Evolutionary conservation across 192 early-diverging fungal genomes (phyloP).

Genomic region (Phlyctochytrium bullatum): DNA sequence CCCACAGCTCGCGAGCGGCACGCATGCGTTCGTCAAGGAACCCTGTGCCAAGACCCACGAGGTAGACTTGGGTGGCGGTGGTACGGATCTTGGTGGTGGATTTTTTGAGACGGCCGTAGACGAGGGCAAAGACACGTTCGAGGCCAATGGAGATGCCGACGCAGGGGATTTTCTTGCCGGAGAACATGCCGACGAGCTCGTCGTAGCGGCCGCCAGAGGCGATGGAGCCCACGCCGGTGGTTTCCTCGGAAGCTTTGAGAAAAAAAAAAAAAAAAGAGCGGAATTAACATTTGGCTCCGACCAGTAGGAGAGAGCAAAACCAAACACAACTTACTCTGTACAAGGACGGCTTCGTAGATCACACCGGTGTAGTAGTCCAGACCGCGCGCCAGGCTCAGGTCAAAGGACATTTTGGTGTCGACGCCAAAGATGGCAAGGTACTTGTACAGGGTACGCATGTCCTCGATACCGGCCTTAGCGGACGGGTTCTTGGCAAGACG

Average conservation of each 20-base stretch:
- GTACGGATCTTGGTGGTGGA: conserved; percentile 52
- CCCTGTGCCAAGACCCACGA: conserved; percentile 76
- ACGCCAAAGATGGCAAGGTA: conserved; percentile 84
- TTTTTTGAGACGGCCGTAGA: conserved; percentile 56
- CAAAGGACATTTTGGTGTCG: conserved; percentile 74
- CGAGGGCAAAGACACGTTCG: conserved; percentile 90
- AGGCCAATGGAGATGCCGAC: conserved; percentile 95
- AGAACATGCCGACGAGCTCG: conserved; percentile 94
- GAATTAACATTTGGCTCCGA: background rate
- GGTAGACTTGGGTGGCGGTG: conserved; percentile 84
- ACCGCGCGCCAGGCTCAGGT: conserved; percentile 93
- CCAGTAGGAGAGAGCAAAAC: background rate
- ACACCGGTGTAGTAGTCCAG: conserved; percentile 99
- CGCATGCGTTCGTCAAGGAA: conserved; percentile 86
- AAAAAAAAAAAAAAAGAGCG: background rate
- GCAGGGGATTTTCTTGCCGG: conserved; percentile 81
- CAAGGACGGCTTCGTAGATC: conserved; percentile 92
- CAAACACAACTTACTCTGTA: conserved; percentile 4
- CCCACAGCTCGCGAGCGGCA: conserved; percentile 86
- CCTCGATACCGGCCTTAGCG: conserved; percentile 76
- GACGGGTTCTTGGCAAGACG: conserved; percentile 63
- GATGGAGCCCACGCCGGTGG: conserved; percentile 88
- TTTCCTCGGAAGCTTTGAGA: conserved; percentile 60
- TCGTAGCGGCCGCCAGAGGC: conserved; percentile 98
- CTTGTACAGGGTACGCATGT: conserved; percentile 80